Conservation (phyloP, 2,329 filamentous ascomycete genomes). For the Aspergillus felis region DNA sequence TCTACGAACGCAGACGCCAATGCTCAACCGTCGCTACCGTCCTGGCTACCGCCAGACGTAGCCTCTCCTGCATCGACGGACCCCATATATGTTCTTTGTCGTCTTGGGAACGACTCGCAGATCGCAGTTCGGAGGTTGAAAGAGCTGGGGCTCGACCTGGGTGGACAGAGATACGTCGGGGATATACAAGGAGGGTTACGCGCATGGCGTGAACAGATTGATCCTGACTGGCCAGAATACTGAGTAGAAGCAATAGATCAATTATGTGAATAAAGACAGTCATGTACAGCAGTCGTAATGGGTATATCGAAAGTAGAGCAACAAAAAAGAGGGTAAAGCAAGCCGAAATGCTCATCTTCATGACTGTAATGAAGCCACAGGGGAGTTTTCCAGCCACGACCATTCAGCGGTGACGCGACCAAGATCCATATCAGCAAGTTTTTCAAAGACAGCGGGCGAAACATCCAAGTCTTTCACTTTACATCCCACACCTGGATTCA, state of each 20-base stretch:
- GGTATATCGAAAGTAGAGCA: background rate
- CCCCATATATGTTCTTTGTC: constrained; percentile 45
- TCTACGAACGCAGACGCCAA: background rate
- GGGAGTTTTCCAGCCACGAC: constrained; percentile 47
- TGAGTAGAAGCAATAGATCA: constrained; percentile 12
- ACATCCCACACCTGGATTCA: constrained; percentile 43
- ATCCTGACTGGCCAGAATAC: constrained; percentile 41
- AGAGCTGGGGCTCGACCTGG: constrained; percentile 32
- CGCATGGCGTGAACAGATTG: constrained; percentile 42
- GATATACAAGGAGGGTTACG: constrained; percentile 42
- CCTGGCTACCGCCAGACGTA: constrained; percentile 28
- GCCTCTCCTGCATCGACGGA: constrained; percentile 17
- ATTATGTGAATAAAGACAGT: background rate
- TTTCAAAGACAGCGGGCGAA: constrained; percentile 45
- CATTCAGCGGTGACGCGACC: constrained; percentile 49
- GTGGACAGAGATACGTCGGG: constrained; percentile 32
- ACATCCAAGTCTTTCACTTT: constrained; percentile 49
- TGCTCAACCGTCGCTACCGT: constrained; percentile 11
- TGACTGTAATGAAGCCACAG: constrained; percentile 13
- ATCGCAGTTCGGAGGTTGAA: constrained; percentile 41
- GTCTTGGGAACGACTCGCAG: constrained; percentile 49
- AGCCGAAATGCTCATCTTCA: constrained; percentile 1
- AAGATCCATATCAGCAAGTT: constrained; percentile 43
- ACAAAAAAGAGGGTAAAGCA: background rate
- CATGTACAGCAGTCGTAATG: background rate